These are phyloP conservation scores for Lactifluus echinatus DNA, from an alignment of 768 basidiomycete genomes.

Conservation along the genomic window DNA sequence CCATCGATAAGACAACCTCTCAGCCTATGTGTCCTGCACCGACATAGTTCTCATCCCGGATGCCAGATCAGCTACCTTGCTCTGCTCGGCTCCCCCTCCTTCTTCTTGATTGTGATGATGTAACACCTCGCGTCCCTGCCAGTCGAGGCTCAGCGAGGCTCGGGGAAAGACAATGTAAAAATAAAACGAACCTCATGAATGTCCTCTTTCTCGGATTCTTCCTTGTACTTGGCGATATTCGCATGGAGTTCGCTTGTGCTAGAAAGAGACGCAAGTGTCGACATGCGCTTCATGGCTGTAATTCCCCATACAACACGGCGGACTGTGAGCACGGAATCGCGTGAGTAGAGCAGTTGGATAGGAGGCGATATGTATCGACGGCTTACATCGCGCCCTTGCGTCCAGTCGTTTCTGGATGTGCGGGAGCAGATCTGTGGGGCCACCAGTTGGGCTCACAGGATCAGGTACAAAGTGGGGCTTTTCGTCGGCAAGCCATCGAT, in stretches of 20 bases:
- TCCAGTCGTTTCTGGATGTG: constrained; percentile 86
- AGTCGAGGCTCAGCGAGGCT: not conserved
- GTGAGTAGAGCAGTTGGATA: not conserved
- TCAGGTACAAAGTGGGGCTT: constrained; percentile 65
- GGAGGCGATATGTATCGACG: not conserved
- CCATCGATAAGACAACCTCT: not conserved
- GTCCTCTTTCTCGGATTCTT: constrained; percentile 60
- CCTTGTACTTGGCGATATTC: constrained; percentile 62
- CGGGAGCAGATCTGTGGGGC: constrained; percentile 73
- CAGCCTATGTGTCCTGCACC: not conserved
- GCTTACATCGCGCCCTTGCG: constrained; percentile 40
- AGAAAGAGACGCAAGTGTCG: constrained; percentile 40
- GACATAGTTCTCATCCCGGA: not conserved
- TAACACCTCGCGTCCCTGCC: constrained; percentile 9
- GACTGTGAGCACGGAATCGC: constrained; percentile 41
- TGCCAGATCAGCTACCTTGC: not conserved
- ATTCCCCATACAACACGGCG: constrained; percentile 81
- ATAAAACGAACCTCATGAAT: constrained; percentile 21
- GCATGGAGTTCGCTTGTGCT: constrained; percentile 45
- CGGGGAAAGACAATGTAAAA: not conserved
- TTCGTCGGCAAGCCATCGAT: constrained; percentile 71
- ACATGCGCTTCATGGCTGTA: constrained; percentile 78
- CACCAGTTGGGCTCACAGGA: constrained; percentile 45
- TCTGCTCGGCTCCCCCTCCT: not conserved
- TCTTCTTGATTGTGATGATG: constrained; percentile 16